phyloP scores from a whole-genome alignment of 2,329 filamentous ascomycete species.

The Aspergillus spinulosporus region DNA sequence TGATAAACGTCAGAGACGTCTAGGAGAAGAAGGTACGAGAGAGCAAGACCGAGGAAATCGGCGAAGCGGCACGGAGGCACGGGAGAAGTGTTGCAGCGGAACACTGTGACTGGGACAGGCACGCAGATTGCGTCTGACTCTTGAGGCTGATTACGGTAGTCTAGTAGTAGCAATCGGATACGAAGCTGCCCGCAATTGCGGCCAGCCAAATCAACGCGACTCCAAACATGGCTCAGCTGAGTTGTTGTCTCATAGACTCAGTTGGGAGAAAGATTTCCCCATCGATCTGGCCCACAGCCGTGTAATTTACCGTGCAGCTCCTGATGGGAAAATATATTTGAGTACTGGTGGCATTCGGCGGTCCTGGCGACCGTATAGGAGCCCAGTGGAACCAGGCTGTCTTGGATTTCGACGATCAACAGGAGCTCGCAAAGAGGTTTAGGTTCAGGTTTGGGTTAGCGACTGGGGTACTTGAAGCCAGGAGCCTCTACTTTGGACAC shows the following conservation, averaged over 20 bases:
- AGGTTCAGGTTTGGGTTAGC: no score
- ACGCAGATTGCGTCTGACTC: slow-evolving; percentile 2
- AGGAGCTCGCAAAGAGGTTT: slow-evolving; percentile 5
- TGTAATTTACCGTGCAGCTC: not conserved
- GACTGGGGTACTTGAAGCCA: no score
- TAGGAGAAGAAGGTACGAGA: not conserved
- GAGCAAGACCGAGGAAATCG: not conserved
- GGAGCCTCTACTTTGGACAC: slow-evolving; percentile 10
- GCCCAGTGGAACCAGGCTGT: not conserved
- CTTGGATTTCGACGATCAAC: slow-evolving; percentile 2
- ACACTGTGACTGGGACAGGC: not conserved
- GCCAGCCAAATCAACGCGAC: not conserved
- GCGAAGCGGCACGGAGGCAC: not conserved
- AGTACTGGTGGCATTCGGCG: not conserved
- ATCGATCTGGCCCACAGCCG: slow-evolving; percentile 4
- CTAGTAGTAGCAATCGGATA: not conserved
- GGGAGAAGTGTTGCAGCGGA: not conserved
- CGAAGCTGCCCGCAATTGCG: not conserved
- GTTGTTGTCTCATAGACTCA: not conserved
- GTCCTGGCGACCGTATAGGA: not conserved
- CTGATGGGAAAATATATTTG: not conserved
- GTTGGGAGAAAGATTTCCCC: not conserved
- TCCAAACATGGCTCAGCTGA: not conserved
- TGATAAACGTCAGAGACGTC: not conserved
- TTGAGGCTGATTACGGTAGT: not conserved